Percentiles rank a stretch among this genome's conserved stretches.
Evolutionary conservation across 306 rosid genomes (phyloP).

Genomic region (Vigna angularis): DNA sequence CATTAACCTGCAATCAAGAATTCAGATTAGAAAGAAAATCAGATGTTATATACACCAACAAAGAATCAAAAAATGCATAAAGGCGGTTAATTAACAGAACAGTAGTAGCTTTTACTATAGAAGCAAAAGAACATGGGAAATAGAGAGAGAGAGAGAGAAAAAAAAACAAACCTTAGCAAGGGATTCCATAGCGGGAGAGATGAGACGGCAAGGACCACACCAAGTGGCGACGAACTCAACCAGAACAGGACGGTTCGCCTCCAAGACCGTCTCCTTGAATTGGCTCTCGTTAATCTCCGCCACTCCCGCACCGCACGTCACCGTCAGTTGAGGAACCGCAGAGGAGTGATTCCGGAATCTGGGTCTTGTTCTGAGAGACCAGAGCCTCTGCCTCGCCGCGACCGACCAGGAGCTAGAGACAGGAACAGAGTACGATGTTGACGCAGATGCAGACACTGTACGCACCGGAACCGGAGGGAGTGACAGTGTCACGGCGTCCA

Average conservation of each 20-base stretch:
- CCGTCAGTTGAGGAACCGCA: slow-evolving; percentile 50
- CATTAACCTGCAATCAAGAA: too few relatives aligned
- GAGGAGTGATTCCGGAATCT: slow-evolving; percentile 27
- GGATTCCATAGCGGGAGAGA: slow-evolving; percentile 76
- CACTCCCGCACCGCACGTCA: slow-evolving; percentile 55
- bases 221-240: slow-evolving; percentile 90
- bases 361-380: slow-evolving; percentile 24
- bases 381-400: slow-evolving; percentile 25
- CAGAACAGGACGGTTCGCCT: slow-evolving; percentile 77
- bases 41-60: too few relatives aligned
- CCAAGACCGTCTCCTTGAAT: slow-evolving; percentile 66
- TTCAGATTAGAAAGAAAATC: too few relatives aligned
- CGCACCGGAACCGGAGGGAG: slow-evolving; percentile 39
- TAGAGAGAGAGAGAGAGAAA: not conserved
- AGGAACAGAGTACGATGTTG: slow-evolving; percentile 28
- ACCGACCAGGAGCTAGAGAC: slow-evolving; percentile 34
- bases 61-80: too few relatives aligned
- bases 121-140: not conserved
- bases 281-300: slow-evolving; percentile 69
- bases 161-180: slow-evolving; percentile 63
- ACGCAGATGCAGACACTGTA: slow-evolving; percentile 45
- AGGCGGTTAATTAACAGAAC: too few relatives aligned
- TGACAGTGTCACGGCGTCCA: slow-evolving; percentile 43
- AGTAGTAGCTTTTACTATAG: not conserved
- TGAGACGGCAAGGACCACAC: slow-evolving; percentile 94